Evolutionary conservation across 2,329 filamentous ascomycete genomes (phyloP).

Genomic region (Cercospora zeae-maydis): DNA sequence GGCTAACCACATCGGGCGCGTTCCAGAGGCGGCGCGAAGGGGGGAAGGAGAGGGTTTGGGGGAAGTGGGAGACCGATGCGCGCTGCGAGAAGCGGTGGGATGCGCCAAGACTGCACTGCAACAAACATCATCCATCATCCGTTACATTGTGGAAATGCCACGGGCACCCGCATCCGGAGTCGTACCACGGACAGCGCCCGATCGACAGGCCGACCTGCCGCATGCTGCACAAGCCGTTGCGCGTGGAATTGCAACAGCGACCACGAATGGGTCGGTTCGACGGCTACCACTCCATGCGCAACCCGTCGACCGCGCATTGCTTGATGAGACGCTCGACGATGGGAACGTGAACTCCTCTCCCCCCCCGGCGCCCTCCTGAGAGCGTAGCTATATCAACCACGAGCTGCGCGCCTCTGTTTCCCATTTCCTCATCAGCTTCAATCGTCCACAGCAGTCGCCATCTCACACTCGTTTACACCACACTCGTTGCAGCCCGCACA

Average conservation of each 20-base stretch:
- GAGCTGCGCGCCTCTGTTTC: not conserved
- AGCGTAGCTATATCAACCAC: not conserved
- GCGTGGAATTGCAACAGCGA: not conserved
- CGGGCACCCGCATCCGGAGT: not conserved
- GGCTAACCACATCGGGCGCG: slow-evolving; percentile 2
- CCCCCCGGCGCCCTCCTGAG: not conserved
- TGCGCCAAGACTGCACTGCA: not conserved
- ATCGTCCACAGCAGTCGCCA: not conserved
- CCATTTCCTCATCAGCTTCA: not conserved
- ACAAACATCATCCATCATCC: too few species aligned
- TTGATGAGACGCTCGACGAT: not conserved
- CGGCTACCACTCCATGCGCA: not conserved
- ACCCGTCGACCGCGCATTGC: not conserved
- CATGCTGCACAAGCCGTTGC: not conserved
- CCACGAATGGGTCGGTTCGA: not conserved
- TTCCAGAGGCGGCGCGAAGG: not conserved
- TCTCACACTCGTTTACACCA: not conserved
- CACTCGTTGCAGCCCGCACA: slow-evolving; percentile 2
- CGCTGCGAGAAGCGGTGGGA: not conserved
- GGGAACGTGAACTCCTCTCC: not conserved
- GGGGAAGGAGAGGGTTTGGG: not conserved
- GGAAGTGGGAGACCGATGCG: not conserved
- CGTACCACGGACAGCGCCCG: slow-evolving; percentile 2
- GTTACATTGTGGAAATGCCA: not conserved
- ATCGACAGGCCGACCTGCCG: not conserved